A percentile compares a stretch with the other conserved stretches of the same genome.
These are phyloP conservation scores for Amylocystis lapponica DNA, from an alignment of 768 basidiomycete species.

Conservation along the genomic window DNA sequence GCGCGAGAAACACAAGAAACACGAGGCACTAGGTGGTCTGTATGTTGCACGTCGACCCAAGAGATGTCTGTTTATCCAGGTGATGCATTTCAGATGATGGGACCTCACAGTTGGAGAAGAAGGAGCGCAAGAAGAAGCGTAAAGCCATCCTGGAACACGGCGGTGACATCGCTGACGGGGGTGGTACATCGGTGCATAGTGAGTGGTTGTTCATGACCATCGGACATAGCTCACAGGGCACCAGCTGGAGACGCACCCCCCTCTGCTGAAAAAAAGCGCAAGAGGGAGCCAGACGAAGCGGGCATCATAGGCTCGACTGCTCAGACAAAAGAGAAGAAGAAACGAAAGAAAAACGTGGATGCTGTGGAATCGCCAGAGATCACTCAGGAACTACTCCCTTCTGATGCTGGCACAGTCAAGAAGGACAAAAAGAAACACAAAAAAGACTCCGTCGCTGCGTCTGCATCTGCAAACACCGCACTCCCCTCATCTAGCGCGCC, in stretches of 20 bases:
- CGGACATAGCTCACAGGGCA: background rate
- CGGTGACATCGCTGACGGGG: conserved; percentile 3
- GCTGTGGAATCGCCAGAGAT: background rate
- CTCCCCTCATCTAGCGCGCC: conserved; percentile 22
- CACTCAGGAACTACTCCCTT: background rate
- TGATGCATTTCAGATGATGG: too few species aligned
- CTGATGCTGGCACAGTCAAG: conserved; percentile 14
- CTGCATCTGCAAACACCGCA: conserved; percentile 13
- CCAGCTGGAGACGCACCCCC: background rate
- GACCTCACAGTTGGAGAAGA: conserved; percentile 7
- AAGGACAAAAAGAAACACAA: conserved; percentile 30
- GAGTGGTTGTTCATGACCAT: background rate
- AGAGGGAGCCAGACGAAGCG: conserved; percentile 29
- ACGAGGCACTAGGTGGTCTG: conserved; percentile 14
- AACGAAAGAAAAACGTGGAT: conserved; percentile 17
- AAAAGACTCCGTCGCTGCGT: conserved; percentile 22
- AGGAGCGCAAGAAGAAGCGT: conserved; percentile 6
- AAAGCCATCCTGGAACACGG: background rate
- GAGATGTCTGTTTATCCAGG: too few species aligned
- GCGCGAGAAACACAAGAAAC: conserved; percentile 4
- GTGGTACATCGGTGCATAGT: background rate
- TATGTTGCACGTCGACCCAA: conserved; percentile 11
- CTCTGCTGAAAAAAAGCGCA: conserved; percentile 33
- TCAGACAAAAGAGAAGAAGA: conserved; percentile 18
- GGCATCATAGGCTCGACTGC: background rate